Base-by-base conservation (phyloP, 164 flowering plant species). In the Nymphaea thermarum region DNA sequence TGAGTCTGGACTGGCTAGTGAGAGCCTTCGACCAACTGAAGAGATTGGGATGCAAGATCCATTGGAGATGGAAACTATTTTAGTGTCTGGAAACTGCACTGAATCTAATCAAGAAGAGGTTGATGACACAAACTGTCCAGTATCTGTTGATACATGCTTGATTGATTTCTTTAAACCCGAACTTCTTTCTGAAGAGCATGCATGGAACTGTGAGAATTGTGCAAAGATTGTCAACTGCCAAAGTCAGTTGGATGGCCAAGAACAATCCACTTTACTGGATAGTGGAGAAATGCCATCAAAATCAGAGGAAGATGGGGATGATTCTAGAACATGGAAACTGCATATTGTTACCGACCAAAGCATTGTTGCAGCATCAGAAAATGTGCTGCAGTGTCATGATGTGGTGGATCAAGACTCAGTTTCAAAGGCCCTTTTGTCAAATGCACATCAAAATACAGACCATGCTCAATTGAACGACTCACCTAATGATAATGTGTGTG, bases 91-190 rank as follows among this genome's bases (percentile, higher is more conserved):
- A 65, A 80, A 79, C 67, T 77, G 75, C 75, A 86, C 91, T 42
- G 98, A 83, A 43, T 92, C 98, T 78, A 93, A 91, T 79, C 88
- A 88, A 6, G 91, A 85, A 73, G 99, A 89, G 77, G 86, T 95
- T 72, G 98, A 92, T 77, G 65, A 92, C 69, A 62, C 83, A 15
- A 80, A 86, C 77, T 81, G 93, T 51, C 91, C 87, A 17, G 93
- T 95, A 11, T 89, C 98, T 17, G 74, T 95, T 25, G 96, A 87
- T 77, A 82, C 83, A 60, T 95, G 99, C 76, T 76, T 95, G 84
- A 74, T 82, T 60, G 80, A 74, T 77, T 92, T 88, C 71, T 82
- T 78, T 66, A 87, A 86, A 74, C 89, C 87, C 11, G 99, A 95
- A 76, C 84, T 85, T 74, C 93, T 95, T 42, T 73, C 86, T 41